These are phyloP conservation scores for Yueomyces sinensis DNA, from an alignment of 805 yeast genomes.

Conservation along the genomic window DNA sequence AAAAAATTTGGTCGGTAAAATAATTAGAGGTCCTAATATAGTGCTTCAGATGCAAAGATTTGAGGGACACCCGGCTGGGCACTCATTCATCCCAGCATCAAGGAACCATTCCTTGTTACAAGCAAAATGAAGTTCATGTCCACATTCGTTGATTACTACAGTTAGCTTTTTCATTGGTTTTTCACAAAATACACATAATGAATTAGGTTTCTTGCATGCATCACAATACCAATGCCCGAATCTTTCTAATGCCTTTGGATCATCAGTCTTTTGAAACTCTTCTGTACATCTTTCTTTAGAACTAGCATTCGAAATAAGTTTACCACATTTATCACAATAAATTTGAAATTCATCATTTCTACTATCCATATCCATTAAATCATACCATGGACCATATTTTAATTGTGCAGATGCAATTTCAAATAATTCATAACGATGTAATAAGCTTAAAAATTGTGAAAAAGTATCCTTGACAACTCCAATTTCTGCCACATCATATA, in stretches of 20 bases:
- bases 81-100: conserved; percentile 46
- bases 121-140: conserved; percentile 75
- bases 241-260: conserved; percentile 22
- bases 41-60: too few species aligned
- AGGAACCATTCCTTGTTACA: conserved; percentile 73
- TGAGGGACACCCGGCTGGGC: conserved; percentile 56
- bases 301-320: conserved; percentile 44
- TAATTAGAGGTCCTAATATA: too few species aligned
- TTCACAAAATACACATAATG: conserved; percentile 66
- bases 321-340: conserved; percentile 49
- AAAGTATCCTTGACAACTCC: conserved; percentile 18
- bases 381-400: conserved; percentile 23
- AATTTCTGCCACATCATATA: conserved; percentile 14
- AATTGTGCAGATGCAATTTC: conserved; percentile 23
- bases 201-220: conserved; percentile 44
- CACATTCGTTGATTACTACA: conserved; percentile 53
- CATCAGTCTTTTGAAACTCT: conserved; percentile 14
- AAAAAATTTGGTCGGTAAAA: too few species aligned
- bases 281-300: conserved; percentile 28
- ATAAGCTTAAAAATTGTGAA: conserved; percentile 18
- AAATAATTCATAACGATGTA: conserved; percentile 23
- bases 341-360: conserved; percentile 32
- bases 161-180: conserved; percentile 64
- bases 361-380: conserved; percentile 15
- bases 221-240: conserved; percentile 84